Evolutionary conservation across 2,329 filamentous ascomycete species (phyloP), one percentile per base, ranked within the genome.

Genomic region (Penicillium sumatraense): DNA sequence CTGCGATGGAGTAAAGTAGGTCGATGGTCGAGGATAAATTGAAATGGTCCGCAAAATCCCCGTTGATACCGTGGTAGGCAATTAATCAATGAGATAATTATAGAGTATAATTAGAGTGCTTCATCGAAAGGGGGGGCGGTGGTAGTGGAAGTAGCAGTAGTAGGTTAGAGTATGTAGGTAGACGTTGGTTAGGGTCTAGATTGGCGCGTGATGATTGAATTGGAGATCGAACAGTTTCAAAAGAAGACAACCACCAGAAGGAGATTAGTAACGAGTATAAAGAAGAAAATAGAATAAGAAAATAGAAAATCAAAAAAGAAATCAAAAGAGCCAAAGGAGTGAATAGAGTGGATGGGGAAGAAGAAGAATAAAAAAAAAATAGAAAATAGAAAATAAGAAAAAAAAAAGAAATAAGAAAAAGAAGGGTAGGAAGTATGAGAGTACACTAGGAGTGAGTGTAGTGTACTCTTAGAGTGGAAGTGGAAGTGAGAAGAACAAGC

Each of bases 401-500:
- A 42, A 26, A n/a, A 8, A 14, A 6, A 42, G 24, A 42, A 42
- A 42, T 23, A 21, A 42, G 46, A 51, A 51, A 51, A 51, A 48
- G 56, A 41, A 36, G 23, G n/a, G n/a, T n/a, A n/a, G n/a, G n/a
- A n/a, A n/a, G n/a, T n/a, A n/a, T n/a, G n/a, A n/a, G n/a, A n/a
- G n/a, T n/a, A n/a, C n/a, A n/a, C n/a, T n/a, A n/a, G n/a, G n/a
- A n/a, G n/a, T n/a, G n/a, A n/a, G n/a, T n/a, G n/a, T n/a, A n/a
- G n/a, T n/a, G n/a, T n/a, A n/a, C n/a, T n/a, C n/a, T n/a, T 63
- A 64, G 62, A 63, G 52, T 49, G 56, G 56, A 62, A 54, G 56
- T n/a, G n/a, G n/a, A n/a, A n/a, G n/a, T n/a, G 59, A 59, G 60
- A 59, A 63, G 51, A 16, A 57, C 60, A 69, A 65, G 65, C 68